These are phyloP conservation scores for Talaromyces atroroseus DNA, from an alignment of 2,329 filamentous ascomycete species.

Conservation along the genomic window DNA sequence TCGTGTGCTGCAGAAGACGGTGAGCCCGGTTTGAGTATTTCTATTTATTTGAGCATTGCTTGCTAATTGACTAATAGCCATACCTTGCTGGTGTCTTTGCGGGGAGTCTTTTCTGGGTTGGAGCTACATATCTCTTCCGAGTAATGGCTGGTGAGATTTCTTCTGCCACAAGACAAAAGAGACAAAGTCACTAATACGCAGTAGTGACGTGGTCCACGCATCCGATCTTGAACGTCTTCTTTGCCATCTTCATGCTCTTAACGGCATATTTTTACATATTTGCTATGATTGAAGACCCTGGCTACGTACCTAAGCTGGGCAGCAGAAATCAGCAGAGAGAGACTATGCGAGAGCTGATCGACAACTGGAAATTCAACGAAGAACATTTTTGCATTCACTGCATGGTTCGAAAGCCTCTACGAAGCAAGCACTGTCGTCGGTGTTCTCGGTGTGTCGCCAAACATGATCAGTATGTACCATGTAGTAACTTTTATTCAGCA, in stretches of 20 bases:
- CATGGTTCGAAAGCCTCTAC: constrained; percentile 86
- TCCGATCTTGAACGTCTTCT: constrained; percentile 72
- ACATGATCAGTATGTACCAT: constrained; percentile 77
- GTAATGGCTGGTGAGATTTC: constrained; percentile 62
- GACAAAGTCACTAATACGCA: constrained; percentile 26
- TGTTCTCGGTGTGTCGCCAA: constrained; percentile 92
- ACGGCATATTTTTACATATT: constrained; percentile 82
- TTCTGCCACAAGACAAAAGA: background rate
- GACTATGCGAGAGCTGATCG: constrained; percentile 80
- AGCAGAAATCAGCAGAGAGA: constrained; percentile 86
- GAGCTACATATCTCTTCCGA: constrained; percentile 66
- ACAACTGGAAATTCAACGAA: constrained; percentile 85
- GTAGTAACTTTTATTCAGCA: constrained; percentile 31
- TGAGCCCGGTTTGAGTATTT: constrained; percentile 38
- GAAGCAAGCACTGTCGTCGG: constrained; percentile 91
- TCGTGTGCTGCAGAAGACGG: constrained; percentile 83
- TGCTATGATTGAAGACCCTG: constrained; percentile 83
- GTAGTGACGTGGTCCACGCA: constrained; percentile 60
- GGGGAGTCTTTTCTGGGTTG: constrained; percentile 75
- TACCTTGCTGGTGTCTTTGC: constrained; percentile 94
- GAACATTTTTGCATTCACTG: constrained; percentile 89
- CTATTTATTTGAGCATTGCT: constrained; percentile 6
- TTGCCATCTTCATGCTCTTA: constrained; percentile 58
- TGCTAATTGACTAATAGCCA: constrained; percentile 51
- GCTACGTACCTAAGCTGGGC: constrained; percentile 84